These are phyloP conservation scores for Cardiospermum halicacabum DNA, from an alignment of 345 rosid genomes.

Conservation along the genomic window DNA sequence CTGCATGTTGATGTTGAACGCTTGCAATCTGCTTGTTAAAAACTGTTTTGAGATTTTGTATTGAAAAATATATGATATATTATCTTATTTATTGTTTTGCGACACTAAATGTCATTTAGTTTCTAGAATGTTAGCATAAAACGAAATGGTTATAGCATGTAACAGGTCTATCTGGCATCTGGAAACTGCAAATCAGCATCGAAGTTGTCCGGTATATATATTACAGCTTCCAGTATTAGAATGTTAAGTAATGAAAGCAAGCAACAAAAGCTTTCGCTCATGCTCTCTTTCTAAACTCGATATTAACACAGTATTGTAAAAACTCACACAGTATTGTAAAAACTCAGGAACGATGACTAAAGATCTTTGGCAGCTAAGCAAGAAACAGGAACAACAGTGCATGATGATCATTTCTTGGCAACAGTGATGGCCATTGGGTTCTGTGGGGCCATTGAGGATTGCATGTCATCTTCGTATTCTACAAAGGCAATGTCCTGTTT, in stretches of 20 bases:
- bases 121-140: too few species aligned
- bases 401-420: slow-evolving; percentile 67
- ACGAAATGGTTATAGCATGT: too few species aligned
- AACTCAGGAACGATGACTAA: slow-evolving; percentile 11
- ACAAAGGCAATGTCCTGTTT: slow-evolving; percentile 95
- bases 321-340: slow-evolving; percentile 1
- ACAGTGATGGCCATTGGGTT: slow-evolving; percentile 77
- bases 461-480: slow-evolving; percentile 81
- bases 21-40: too few species aligned
- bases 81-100: too few species aligned
- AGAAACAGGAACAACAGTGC: neutral
- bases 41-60: too few species aligned
- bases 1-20: too few species aligned
- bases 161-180: too few species aligned
- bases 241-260: neutral
- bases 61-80: too few species aligned
- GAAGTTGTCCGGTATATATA: too few species aligned
- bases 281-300: slow-evolving; percentile 3
- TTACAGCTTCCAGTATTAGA: too few species aligned
- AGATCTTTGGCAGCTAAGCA: neutral
- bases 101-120: too few species aligned
- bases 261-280: neutral
- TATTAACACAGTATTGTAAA: neutral
- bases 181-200: too few species aligned
- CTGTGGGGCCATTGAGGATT: slow-evolving; percentile 82